phyloP scores from a whole-genome alignment of 345 rosid genomes.

The Salix suchowensis region DNA sequence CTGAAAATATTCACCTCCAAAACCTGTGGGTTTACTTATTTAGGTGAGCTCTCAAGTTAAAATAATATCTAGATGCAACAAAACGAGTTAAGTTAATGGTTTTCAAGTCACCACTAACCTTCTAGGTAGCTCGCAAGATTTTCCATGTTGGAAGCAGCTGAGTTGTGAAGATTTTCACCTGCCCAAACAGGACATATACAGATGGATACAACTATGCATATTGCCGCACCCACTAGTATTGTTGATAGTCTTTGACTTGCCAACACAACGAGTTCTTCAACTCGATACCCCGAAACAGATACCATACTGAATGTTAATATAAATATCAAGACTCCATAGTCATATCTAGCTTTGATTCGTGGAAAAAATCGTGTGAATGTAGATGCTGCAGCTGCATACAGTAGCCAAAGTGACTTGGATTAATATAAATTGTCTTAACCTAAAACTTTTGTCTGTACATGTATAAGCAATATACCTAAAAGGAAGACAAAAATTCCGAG shows the following conservation, averaged over 20 bases:
- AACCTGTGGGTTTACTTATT: conserved; percentile 8
- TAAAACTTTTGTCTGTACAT: neutral
- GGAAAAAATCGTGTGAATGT: conserved; percentile 38
- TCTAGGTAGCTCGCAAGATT: conserved; percentile 24
- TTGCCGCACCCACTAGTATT: conserved; percentile 22
- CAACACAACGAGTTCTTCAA: conserved; percentile 12
- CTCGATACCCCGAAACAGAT: conserved; percentile 23
- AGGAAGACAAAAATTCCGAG: conserved; percentile 21
- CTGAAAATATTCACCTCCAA: conserved; percentile 15
- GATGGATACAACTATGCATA: conserved; percentile 19
- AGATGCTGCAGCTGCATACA: conserved; percentile 24
- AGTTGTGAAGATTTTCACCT: conserved; percentile 28
- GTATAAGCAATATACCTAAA: conserved; percentile 5
- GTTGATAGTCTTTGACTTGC: conserved; percentile 23
- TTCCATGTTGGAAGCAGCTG: conserved; percentile 20
- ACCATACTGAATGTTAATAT: conserved; percentile 36
- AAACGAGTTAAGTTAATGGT: neutral
- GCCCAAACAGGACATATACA: conserved; percentile 30
- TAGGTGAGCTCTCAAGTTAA: neutral
- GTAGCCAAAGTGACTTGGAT: neutral
- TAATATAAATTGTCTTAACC: neutral
- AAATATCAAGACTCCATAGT: conserved; percentile 35
- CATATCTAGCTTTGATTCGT: conserved; percentile 35
- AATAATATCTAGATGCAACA: neutral
- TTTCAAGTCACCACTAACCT: conserved; percentile 6